Evolutionary conservation across 306 rosid species (phyloP).

Genomic region (Calophaca sinica): DNA sequence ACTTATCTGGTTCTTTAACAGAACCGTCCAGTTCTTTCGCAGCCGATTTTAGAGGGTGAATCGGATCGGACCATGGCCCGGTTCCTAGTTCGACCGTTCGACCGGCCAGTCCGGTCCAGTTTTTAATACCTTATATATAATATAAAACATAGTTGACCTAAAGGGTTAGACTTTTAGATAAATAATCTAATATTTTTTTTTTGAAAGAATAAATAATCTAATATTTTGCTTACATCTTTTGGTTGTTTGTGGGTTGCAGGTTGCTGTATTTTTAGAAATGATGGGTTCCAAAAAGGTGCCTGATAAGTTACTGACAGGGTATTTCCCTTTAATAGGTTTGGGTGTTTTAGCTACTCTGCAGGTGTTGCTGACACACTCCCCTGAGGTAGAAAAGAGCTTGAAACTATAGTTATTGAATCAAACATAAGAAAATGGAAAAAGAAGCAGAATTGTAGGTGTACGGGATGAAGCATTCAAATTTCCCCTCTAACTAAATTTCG

Average conservation of each 20-base stretch:
- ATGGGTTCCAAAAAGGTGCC: constrained; percentile 61
- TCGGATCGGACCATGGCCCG: too few species aligned
- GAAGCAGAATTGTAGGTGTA: too few species aligned
- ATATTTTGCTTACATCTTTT: not conserved
- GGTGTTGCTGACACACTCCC: constrained; percentile 57
- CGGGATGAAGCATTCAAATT: constrained; percentile 6
- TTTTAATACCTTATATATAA: too few species aligned
- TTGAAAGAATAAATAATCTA: too few species aligned
- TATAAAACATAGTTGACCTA: too few species aligned
- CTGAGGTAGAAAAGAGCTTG: constrained; percentile 64
- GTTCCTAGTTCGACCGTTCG: too few species aligned
- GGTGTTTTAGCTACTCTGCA: constrained; percentile 57
- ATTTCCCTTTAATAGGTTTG: constrained; percentile 64
- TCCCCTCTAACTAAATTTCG: constrained; percentile 26
- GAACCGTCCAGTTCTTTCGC: too few species aligned
- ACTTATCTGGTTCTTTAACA: too few species aligned
- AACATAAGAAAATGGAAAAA: constrained; percentile 31
- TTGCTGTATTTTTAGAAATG: constrained; percentile 61
- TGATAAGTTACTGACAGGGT: constrained; percentile 53
- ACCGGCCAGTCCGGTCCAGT: too few species aligned
- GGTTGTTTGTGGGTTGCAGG: constrained; percentile 54
- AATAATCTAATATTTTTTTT: too few species aligned
- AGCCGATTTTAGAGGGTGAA: too few species aligned
- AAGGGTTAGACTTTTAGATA: too few species aligned
- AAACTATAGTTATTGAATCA: constrained; percentile 26